Base-by-base conservation (phyloP, 1,139 yeast genomes). In the Candida freyschussii region DNA sequence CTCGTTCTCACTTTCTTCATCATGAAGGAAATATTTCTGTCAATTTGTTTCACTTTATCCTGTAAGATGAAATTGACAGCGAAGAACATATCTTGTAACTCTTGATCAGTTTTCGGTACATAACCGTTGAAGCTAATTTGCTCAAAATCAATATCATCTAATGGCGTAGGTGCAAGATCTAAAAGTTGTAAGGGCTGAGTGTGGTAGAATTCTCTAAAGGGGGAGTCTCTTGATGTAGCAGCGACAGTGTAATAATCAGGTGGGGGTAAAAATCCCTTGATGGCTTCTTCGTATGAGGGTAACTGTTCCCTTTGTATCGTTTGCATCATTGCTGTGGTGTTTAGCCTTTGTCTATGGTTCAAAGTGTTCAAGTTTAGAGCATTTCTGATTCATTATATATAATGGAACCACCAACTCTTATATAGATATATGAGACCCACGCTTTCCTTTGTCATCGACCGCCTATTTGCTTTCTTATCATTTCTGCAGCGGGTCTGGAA, bases 201-300 rank as follows among this genome's bases (percentile, higher is more conserved):
- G 5, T 29, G 27, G 27, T 43, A 46, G 17, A 31, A 40, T 2
- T 24, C 27, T 15, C 40, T 29, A 13, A 40, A 24, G 4, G 37
- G 34, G 4, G 37, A 26, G 17, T 32, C 36, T 20, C 26, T 13
- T 7, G 43, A 32, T 14, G 26, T 19, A 8, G 29, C 35, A 12
- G 46, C 44, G 6, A 44, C 42, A 1, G 39, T 28, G 24, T 32
- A 42, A 33, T 48, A 47, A 13, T 43, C 39, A 20, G 54, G 53
- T 7, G 52, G 53, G 5, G 47, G 46, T 1, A 30, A 19, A 5
- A 36, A 34, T 7, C 28, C 33, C 3, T 13, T 21, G 13, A 40
- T 26, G 6, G 53, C 28, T 16, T 48, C 45, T 10, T 29, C 33
- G 30, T 50, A 50, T 2, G 47, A 21, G 3, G 54, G 54, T 1